Base-by-base conservation (phyloP, 306 rosid genomes). In the Prunus armeniaca region DNA sequence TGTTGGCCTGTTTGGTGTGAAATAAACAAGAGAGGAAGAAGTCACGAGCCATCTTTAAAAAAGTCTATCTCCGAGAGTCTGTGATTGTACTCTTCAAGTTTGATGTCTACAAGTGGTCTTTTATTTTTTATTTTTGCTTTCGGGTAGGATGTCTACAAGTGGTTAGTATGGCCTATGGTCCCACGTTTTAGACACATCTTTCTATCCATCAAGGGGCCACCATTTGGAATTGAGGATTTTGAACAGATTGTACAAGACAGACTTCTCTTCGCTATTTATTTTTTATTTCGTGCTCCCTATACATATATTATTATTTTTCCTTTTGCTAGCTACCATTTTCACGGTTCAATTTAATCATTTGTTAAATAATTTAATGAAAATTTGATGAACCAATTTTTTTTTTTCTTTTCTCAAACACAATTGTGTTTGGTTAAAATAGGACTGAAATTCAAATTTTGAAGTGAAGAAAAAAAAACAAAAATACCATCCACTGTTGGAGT, bases 181-280 rank as follows among this genome's bases (percentile, higher is more conserved):
- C 74, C 41, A 69, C 43, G 1, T 24, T 24, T 15, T 70, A 20
- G 28, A 70, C 63, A 30, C 2, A 19, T 56, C 66, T 30, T 57
- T 52, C 49, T 4, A 34, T 55, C 32, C 51, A 41, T 22, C 14
- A 55, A 71, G n/a, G 27, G 27, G 65, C 27, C 28, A 70, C 10
- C 34, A 50, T 27, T 49, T 4, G 58, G 19, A 9, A 25, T 25
- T 49, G 13, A 14, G 14, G 25, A 27, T 69, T 50, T 25, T 69
- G 73, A 27, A 69, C 25, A 69, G 43, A 70, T 70, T 28, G 74
- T 70, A 34, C 27, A 10, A 32, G 63, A 54, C 75, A n/a, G 30
- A 41, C 4, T 41, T 2, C 56, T 51, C 12, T 70, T 55, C 14
- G 22, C 13, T 7, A 6, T 19, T 8, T 18, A 19, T 61, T 61